Conservation (phyloP, 2,329 filamentous ascomycete genomes). For the Colletotrichum sp. region DNA sequence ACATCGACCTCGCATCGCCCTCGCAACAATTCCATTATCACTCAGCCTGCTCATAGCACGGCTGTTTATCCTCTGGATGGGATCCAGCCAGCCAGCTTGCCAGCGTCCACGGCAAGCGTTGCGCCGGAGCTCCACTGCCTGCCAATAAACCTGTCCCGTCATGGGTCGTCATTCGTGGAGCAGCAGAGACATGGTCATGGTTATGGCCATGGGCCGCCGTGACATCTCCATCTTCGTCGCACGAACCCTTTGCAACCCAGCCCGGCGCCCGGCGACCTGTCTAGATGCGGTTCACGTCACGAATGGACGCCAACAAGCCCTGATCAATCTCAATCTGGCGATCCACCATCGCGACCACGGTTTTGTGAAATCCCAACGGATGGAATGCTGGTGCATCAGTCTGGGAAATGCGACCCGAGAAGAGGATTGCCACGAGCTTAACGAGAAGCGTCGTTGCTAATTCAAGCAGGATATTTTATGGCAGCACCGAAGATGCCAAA, state of each 20-base stretch:
- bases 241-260: not conserved
- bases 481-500: not conserved
- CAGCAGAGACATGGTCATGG: not conserved
- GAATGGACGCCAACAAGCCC: not conserved
- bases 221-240: not conserved
- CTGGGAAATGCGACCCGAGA: not conserved
- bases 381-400: not conserved
- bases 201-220: not conserved
- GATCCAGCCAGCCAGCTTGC: not conserved
- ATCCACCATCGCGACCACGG: not conserved
- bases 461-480: not conserved
- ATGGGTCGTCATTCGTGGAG: not conserved
- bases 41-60: not conserved
- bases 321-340: not conserved
- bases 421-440: not conserved
- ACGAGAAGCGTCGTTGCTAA: not conserved
- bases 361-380: not conserved
- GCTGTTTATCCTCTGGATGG: not conserved
- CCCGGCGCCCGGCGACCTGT: not conserved
- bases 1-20: not conserved
- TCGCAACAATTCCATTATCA: not conserved
- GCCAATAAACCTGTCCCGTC: constrained; percentile 1
- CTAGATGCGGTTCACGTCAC: not conserved
- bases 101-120: not conserved
- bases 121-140: not conserved